A percentile compares a stretch with the other conserved stretches of the same genome.
Conservation (phyloP, 441 rosid species). For the Aleurites moluccanus region DNA sequence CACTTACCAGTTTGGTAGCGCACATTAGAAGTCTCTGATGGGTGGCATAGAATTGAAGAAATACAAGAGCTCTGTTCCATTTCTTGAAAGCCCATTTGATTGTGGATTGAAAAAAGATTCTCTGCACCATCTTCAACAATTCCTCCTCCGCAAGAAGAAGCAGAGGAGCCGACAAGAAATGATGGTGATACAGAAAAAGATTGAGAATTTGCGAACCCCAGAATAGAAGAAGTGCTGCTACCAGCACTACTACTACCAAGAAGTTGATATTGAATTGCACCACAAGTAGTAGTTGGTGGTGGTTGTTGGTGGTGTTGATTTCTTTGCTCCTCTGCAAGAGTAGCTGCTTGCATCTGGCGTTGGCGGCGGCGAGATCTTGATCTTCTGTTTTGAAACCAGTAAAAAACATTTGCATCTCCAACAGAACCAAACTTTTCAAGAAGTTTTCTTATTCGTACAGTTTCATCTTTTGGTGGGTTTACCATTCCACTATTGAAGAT, state of each 20-base stretch:
- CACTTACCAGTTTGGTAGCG: conserved; percentile 70
- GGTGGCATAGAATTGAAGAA: conserved; percentile 47
- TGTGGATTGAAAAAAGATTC: conserved; percentile 49
- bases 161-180: conserved; percentile 43
- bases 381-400: conserved; percentile 98
- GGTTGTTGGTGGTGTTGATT: conserved; percentile 23
- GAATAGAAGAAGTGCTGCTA: conserved; percentile 23
- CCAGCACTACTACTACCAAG: conserved; percentile 21
- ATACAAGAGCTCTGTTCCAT: conserved; percentile 48
- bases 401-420: conserved; percentile 96
- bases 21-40: conserved; percentile 58
- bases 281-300: conserved; percentile 24
- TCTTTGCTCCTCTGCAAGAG: conserved; percentile 45
- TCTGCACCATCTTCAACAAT: conserved; percentile 42
- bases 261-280: conserved; percentile 46
- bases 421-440: conserved; percentile 92
- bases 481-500: conserved; percentile 99
- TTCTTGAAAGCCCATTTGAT: conserved; percentile 69
- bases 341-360: conserved; percentile 86
- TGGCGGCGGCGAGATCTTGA: conserved; percentile 96
- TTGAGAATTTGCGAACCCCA: conserved; percentile 34
- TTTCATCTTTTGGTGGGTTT: conserved; percentile 94
- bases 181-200: conserved; percentile 42
- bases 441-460: conserved; percentile 78
- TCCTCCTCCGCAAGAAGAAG: conserved; percentile 41